Evolutionary conservation across 441 rosid genomes (phyloP).

Genomic region (Eutrema salsugineum): DNA sequence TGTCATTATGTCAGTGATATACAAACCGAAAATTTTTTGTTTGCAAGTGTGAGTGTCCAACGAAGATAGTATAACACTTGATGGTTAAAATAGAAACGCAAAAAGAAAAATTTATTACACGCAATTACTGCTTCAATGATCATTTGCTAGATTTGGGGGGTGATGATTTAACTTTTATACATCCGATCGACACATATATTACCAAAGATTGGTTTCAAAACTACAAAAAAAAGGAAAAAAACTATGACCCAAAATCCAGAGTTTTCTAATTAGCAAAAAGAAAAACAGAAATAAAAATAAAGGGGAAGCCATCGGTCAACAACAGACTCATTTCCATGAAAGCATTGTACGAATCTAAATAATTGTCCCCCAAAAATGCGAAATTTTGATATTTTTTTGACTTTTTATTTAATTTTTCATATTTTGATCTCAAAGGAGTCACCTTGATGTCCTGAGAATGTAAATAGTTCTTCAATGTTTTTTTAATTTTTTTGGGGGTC

Average conservation of each 20-base stretch:
- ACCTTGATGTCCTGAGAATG: conserved; percentile 21
- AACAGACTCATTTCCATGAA: conserved; percentile 32
- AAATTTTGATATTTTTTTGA: not conserved
- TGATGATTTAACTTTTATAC: not conserved
- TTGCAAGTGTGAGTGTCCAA: not conserved
- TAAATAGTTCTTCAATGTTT: conserved; percentile 8
- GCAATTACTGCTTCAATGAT: not conserved
- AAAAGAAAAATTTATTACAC: not conserved
- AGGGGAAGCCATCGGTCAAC: conserved; percentile 18
- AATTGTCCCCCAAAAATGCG: conserved; percentile 14
- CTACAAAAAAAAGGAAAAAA: not conserved
- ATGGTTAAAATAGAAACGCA: not conserved
- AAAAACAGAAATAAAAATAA: not conserved
- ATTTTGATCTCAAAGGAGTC: not conserved
- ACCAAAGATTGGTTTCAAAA: not conserved
- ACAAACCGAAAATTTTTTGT: not conserved
- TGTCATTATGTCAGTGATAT: not conserved
- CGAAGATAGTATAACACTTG: not conserved
- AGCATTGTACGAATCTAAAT: conserved; percentile 25
- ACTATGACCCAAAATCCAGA: not conserved
- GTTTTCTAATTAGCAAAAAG: not conserved
- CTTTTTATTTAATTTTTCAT: not conserved
- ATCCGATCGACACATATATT: not conserved
- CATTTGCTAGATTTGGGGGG: not conserved
- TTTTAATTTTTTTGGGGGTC: no score